Percentiles rank a stretch among this genome's conserved stretches.
phyloP scores from a whole-genome alignment of 805 yeast genomes.

The Blastobotrys parvus region DNA sequence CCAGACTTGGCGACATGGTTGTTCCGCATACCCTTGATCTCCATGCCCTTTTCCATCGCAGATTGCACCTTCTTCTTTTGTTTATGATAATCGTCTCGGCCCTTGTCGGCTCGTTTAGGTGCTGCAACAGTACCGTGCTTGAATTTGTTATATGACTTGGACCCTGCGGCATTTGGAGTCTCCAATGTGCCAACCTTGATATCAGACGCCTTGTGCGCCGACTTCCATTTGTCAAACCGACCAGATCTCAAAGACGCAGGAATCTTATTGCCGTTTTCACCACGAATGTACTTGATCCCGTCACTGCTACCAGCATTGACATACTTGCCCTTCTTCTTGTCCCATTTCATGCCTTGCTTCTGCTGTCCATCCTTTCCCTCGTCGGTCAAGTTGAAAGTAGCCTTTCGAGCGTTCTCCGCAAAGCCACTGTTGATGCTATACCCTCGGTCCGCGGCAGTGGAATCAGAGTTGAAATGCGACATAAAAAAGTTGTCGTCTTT shows the following conservation, averaged over 20 bases:
- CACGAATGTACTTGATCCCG: slow-evolving; percentile 71
- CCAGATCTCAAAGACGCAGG: slow-evolving; percentile 93
- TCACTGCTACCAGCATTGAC: slow-evolving; percentile 69
- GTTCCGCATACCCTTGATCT: slow-evolving; percentile 45
- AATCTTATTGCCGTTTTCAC: slow-evolving; percentile 87
- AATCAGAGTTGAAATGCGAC: slow-evolving; percentile 82
- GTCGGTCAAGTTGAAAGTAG: slow-evolving; percentile 73
- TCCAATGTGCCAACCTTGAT: slow-evolving; percentile 50
- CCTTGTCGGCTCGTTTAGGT: slow-evolving; percentile 86
- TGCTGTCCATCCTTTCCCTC: slow-evolving; percentile 67
- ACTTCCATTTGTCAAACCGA: slow-evolving; percentile 85
- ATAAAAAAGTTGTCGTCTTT: slow-evolving; percentile 75
- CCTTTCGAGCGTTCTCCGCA: slow-evolving; percentile 74
- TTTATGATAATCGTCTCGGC: slow-evolving; percentile 73
- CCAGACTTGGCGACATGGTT: slow-evolving; percentile 38
- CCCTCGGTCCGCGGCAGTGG: slow-evolving; percentile 75
- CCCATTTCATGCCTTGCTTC: slow-evolving; percentile 76
- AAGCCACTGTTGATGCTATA: slow-evolving; percentile 44
- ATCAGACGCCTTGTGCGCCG: slow-evolving; percentile 46
- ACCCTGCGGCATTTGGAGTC: slow-evolving; percentile 25
- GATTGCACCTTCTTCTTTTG: slow-evolving; percentile 76
- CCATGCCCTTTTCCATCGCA: slow-evolving; percentile 68
- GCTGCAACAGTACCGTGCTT: slow-evolving; percentile 69
- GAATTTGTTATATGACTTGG: slow-evolving; percentile 27
- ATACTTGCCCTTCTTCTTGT: slow-evolving; percentile 83